Base-by-base conservation (phyloP, 257 asterid species). In the Solanum commersonii region DNA sequence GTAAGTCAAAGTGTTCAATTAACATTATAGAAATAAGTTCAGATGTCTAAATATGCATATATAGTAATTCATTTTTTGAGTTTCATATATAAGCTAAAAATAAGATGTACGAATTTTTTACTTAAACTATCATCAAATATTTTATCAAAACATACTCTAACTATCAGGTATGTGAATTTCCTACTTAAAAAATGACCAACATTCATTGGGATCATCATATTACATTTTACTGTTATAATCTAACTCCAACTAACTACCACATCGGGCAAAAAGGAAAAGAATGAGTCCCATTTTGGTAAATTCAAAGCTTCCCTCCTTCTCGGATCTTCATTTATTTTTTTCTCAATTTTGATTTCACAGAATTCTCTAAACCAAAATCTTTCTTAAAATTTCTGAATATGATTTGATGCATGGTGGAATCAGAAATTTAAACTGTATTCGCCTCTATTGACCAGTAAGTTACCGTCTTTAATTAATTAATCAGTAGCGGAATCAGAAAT, bases 1-100 rank as follows among this genome's bases (percentile, higher is more conserved):
- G 1, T n/a, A 63, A 10, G 71, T 10, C 1, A 0, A 12, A 10
- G 3, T 23, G 7, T 63, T 23, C 15, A 23, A 63, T 2, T 10
- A n/a, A 23, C 29, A 63, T 23, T 0, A 5, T 60, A 60, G 1
- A 60, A 2, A 60, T 22, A 0, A 60, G 70, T 23, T 60, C 0
- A 23, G 7, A 4, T 9, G 15, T 63, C 6, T 63, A 10, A 4
- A 23, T 23, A 23, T 63, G 14, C 52, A 59, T 9, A 3, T 59
- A 59, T n/a, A n/a, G 8, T 63, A 63, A 10, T 1, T 63, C 1
- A n/a, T 63, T 23, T 63, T n/a, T 63, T 10, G 31, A 60, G 7
- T 63, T 63, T 63, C 29, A 0, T 63, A 4, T 4, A 2, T 63
- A 0, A 63, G 0, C 7, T 5, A 63, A 10, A 63, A 0, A 63